phyloP scores from a whole-genome alignment of 768 basidiomycete species.

The Xerocomus brunneocitrinus region DNA sequence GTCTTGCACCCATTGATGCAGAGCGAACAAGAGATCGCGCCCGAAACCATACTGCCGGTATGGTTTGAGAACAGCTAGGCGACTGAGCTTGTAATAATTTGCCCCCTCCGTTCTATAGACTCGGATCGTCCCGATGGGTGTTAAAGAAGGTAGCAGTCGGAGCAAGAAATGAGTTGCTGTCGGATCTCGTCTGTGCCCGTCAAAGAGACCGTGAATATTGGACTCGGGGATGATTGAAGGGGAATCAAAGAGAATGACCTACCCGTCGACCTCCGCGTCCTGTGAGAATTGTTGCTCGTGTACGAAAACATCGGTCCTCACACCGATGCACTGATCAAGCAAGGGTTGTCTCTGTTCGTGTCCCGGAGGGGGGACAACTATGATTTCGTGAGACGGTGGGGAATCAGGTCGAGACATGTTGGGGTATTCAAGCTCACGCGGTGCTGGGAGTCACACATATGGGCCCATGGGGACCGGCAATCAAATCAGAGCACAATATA shows the following conservation, averaged over 20 bases:
- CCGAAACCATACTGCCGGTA: conserved; percentile 66
- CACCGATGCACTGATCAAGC: conserved; percentile 56
- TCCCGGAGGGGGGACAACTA: conserved; percentile 39
- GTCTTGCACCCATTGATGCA: conserved; percentile 55
- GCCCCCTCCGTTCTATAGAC: conserved; percentile 33
- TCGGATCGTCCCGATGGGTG: conserved; percentile 70
- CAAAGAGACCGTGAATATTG: conserved; percentile 8
- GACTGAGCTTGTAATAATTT: conserved; percentile 65
- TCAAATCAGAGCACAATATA: no score
- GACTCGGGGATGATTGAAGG: conserved; percentile 8
- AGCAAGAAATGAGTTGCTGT: conserved; percentile 68
- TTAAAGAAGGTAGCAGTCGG: conserved; percentile 54
- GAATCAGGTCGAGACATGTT: conserved; percentile 12
- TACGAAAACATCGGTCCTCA: conserved; percentile 48
- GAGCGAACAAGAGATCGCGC: conserved; percentile 53
- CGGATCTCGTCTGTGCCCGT: conserved; percentile 53
- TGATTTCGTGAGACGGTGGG: conserved; percentile 52
- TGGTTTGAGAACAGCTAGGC: conserved; percentile 60
- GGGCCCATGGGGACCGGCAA: no score
- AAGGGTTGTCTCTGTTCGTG: conserved; percentile 40
- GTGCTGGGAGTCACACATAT: no score
- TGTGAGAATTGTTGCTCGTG: conserved; percentile 57
- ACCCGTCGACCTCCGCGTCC: conserved; percentile 76
- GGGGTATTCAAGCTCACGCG: not conserved
- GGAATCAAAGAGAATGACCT: conserved; percentile 22